Percentiles rank a stretch among this genome's conserved stretches.
These are phyloP conservation scores for Alternaria gaisen DNA, from an alignment of 2,329 filamentous ascomycete genomes.

Conservation along the genomic window DNA sequence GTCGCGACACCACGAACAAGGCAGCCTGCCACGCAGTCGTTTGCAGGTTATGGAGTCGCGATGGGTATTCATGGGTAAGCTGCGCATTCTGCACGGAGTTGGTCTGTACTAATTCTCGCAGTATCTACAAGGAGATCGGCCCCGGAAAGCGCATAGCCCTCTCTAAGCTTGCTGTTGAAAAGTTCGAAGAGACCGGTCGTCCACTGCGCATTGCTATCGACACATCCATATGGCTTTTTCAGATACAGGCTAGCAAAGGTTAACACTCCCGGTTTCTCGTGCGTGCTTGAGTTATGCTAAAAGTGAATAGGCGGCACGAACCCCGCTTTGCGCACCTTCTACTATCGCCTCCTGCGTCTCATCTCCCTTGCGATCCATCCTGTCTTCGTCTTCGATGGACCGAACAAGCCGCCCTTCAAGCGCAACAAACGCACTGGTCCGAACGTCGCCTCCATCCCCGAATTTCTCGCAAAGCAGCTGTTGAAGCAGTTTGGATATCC, in stretches of 20 bases:
- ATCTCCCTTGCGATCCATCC: constrained; percentile 81
- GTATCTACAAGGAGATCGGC: constrained; percentile 91
- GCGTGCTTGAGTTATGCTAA: constrained; percentile 19
- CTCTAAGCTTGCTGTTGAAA: constrained; percentile 80
- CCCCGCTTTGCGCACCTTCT: constrained; percentile 88
- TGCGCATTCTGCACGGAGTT: neutral
- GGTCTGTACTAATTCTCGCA: constrained; percentile 51
- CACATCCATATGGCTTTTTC: constrained; percentile 97
- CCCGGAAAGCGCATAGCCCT: constrained; percentile 80
- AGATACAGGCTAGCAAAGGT: constrained; percentile 83
- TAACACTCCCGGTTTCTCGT: constrained; percentile 10
- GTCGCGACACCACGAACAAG: constrained; percentile 26
- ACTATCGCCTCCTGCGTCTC: constrained; percentile 85
- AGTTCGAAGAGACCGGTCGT: constrained; percentile 72
- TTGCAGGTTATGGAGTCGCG: constrained; percentile 30
- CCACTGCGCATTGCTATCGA: constrained; percentile 91
- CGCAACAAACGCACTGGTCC: constrained; percentile 77
- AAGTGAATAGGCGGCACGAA: constrained; percentile 75
- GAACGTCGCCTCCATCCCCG: constrained; percentile 71
- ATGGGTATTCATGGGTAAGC: constrained; percentile 54
- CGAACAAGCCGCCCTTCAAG: constrained; percentile 85
- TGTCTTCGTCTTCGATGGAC: constrained; percentile 90
- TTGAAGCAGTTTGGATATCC: constrained; percentile 86
- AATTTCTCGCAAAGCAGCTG: constrained; percentile 81
- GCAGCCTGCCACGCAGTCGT: constrained; percentile 15